Base-by-base conservation (phyloP, 805 yeast species). In the Schizosaccharomyces osmophilus region DNA sequence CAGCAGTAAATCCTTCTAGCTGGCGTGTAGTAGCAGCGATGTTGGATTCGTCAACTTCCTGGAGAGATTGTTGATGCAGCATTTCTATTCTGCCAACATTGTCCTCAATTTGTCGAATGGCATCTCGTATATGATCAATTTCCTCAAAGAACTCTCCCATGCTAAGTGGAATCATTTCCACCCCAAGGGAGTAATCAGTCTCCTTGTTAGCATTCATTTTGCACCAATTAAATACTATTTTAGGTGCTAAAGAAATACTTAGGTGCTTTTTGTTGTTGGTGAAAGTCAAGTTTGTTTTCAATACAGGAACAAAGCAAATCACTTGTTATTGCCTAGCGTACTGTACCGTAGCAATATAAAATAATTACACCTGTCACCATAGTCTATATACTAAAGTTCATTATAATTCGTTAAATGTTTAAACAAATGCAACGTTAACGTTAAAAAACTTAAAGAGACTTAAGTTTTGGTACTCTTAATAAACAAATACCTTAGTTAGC, bases 1-100 rank as follows among this genome's bases (percentile, higher is more conserved):
- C 94, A 59, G 84, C 75, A 61, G 83, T 82, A 63, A 86, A 77
- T 63, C 80, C 76, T 69, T 89, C 95, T 63, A 93, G 78, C 72
- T 86, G 87, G 65, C 79, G 78, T 72, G 87, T 82, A 63, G 82
- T 76, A 68, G 80, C 79, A 62, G 79, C 79, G 68, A 84, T 85
- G 60, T 67, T 63, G 68, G 81, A 82, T 64, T 82, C 84, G 64
- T 80, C 81, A 64, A 85, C 81, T 65, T 85, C 93, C 65, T 82
- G 82, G 68, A 87, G 74, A 48, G 87, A 75, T 66, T 82, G 79
- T 69, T 78, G 77, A 74, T 87, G 95, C 67, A 82, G 77, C 63
- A 78, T 76, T 70, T 84, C 85, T 64, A 86, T 80, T 67, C 83
- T 76, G 66, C 82, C 82, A 64, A 87, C 79, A 64, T 84, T 74